Evolutionary conservation across 1,139 yeast species (phyloP), one percentile per base, ranked within the genome.

Genomic region (Yamadazyma sp.): DNA sequence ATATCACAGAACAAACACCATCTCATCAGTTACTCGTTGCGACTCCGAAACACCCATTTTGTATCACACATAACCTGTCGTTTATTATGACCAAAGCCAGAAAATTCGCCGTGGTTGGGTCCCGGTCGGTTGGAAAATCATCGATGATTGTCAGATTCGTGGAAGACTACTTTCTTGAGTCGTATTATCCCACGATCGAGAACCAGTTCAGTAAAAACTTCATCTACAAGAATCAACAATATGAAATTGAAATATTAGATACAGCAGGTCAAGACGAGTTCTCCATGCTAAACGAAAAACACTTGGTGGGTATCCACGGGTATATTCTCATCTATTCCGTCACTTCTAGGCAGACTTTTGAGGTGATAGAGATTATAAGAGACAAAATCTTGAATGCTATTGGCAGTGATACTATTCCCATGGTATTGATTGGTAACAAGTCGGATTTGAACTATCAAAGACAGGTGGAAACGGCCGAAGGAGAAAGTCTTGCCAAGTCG

Each of bases 201-300:
- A 89, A 88, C 64, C 94, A 88, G 62, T 87, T 86, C 63, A 76
- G 83, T 53, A 87, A 86, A 59, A 72, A 76, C 30, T 75, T 89
- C 54, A 75, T 70, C 45, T 79, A 82, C 60, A 80, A 83, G 48
- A 86, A 86, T 46, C 82, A 82, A 52, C 87, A 84, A 41, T 88
- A 85, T 56, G 85, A 86, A 40, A 79, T 92, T 21, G 96, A 89
- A 58, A 86, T 89, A 43, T 70, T 89, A 47, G 97, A 89, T 57
- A 89, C 97, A 0, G 96, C 96, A 0, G 97, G 97, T n/a, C 92
- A 83, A 66, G 96, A 89, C 61, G 96, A 89, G 66, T 86, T 83
- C 57, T 80, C 88, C 43, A 82, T 87, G 52, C 79, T 89, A 68
- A 86, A 82, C 56, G 92, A 86, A 60, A 86, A 86, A 54, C 86